Conservation (phyloP, 371 early-diverging fungal species). For the Coemansia sp. region DNA sequence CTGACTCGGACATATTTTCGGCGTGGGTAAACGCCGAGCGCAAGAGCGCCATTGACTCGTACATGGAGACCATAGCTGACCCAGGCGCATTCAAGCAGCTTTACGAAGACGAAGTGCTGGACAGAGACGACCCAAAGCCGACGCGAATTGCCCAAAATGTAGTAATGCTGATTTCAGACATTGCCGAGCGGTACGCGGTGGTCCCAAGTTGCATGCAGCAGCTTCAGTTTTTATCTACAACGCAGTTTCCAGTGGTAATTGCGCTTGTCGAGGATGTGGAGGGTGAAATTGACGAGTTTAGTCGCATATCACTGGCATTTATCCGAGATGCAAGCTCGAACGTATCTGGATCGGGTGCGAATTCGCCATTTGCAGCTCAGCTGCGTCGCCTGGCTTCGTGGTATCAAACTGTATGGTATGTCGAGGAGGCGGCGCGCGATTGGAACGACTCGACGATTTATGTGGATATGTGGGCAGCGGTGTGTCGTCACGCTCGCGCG, state of each 20-base stretch:
- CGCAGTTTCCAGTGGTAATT: slow-evolving; percentile 42
- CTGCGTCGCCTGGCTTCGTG: slow-evolving; percentile 36
- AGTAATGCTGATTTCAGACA: slow-evolving; percentile 34
- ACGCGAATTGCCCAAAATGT: slow-evolving; percentile 33
- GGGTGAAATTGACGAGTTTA: slow-evolving; percentile 45
- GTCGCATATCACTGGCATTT: slow-evolving; percentile 46
- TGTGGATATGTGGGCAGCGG: slow-evolving; percentile 45
- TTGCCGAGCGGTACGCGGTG: slow-evolving; percentile 37
- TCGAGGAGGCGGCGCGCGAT: slow-evolving; percentile 42
- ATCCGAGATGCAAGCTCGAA: slow-evolving; percentile 26
- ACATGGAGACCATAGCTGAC: slow-evolving; percentile 32
- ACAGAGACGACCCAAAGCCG: slow-evolving; percentile 40
- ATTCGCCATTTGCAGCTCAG: slow-evolving; percentile 25
- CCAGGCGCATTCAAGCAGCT: slow-evolving; percentile 38
- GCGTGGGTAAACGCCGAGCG: slow-evolving; percentile 73
- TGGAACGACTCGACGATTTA: slow-evolving; percentile 42
- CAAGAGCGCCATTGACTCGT: slow-evolving; percentile 23
- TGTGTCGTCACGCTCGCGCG: slow-evolving; percentile 25
- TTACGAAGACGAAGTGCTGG: slow-evolving; percentile 33
- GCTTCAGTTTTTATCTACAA: slow-evolving; percentile 31
- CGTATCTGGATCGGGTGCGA: background rate
- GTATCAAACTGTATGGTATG: slow-evolving; percentile 46
- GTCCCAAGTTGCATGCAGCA: slow-evolving; percentile 45
- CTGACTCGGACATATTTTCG: slow-evolving; percentile 60
- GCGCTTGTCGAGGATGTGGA: slow-evolving; percentile 45